Conservation (phyloP, 352 stramenopile species). For the Peronospora belbahrii region DNA sequence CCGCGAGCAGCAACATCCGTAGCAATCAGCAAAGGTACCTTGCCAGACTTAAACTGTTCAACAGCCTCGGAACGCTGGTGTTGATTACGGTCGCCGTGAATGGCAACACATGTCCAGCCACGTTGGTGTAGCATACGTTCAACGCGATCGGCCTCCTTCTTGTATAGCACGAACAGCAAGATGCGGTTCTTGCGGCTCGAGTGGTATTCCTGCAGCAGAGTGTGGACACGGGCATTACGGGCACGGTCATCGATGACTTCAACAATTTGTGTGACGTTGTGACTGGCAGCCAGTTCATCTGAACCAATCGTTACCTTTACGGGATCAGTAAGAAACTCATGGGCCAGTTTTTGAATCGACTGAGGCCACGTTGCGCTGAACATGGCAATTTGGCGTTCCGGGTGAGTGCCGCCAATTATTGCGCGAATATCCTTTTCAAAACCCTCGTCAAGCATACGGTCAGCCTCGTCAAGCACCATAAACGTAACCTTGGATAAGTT, state of each 20-base stretch:
- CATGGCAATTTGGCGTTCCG: conserved; percentile 93
- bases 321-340: conserved; percentile 92
- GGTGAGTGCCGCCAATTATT: conserved; percentile 77
- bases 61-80: conserved; percentile 87
- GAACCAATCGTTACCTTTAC: conserved; percentile 92
- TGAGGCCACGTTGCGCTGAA: conserved; percentile 96
- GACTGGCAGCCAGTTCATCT: conserved; percentile 93
- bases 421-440: conserved; percentile 93
- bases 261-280: conserved; percentile 93
- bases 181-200: conserved; percentile 87
- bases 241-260: conserved; percentile 91
- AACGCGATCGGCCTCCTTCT: conserved; percentile 96
- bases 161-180: conserved; percentile 97
- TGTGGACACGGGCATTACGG: conserved; percentile 79
- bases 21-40: conserved; percentile 91
- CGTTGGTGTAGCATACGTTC: conserved; percentile 89
- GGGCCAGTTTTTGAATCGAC: conserved; percentile 92
- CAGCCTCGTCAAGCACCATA: conserved; percentile 94
- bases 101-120: conserved; percentile 90
- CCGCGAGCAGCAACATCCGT: conserved; percentile 96
- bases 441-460: conserved; percentile 90
- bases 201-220: conserved; percentile 92
- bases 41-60: conserved; percentile 92
- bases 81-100: conserved; percentile 95
- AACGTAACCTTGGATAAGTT: conserved; percentile 87